These are phyloP conservation scores for Acer saccharum DNA, from an alignment of 345 rosid genomes.

Conservation along the genomic window DNA sequence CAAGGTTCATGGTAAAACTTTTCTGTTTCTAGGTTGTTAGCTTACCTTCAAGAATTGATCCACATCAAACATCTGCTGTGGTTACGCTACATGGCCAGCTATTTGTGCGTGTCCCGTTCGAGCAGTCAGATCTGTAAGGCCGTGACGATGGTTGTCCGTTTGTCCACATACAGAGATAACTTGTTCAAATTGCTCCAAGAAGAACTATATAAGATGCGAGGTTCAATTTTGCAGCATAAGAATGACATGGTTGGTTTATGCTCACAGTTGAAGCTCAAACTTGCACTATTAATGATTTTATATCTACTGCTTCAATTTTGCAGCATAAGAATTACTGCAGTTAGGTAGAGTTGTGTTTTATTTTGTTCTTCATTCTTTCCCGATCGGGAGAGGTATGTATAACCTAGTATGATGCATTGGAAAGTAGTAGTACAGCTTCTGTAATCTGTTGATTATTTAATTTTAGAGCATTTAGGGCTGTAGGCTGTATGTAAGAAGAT, in stretches of 20 bases:
- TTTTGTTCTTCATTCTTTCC: neutral
- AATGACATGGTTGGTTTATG: slow-evolving; percentile 6
- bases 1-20: neutral
- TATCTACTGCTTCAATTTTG: neutral
- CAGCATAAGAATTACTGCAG: no score
- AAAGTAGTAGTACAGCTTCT: neutral
- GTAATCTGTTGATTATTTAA: neutral
- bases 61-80: slow-evolving; percentile 73
- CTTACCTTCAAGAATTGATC: slow-evolving; percentile 68
- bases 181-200: neutral
- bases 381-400: neutral
- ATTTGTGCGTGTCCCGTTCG: slow-evolving; percentile 65
- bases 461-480: slow-evolving; percentile 7
- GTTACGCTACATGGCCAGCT: slow-evolving; percentile 77
- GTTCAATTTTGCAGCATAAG: slow-evolving; percentile 6
- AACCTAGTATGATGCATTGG: neutral
- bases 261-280: neutral
- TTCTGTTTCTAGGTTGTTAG: slow-evolving; percentile 50
- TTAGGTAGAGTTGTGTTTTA: neutral
- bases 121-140: slow-evolving; percentile 28
- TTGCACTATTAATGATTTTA: neutral
- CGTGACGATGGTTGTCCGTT: slow-evolving; percentile 9
- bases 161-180: neutral
- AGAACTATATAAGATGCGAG: neutral
- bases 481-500: neutral